A percentile compares a stretch with the other conserved stretches of the same genome.
Evolutionary conservation across 805 yeast species (phyloP).

Genomic region (Monosporozyma yasuniensis): DNA sequence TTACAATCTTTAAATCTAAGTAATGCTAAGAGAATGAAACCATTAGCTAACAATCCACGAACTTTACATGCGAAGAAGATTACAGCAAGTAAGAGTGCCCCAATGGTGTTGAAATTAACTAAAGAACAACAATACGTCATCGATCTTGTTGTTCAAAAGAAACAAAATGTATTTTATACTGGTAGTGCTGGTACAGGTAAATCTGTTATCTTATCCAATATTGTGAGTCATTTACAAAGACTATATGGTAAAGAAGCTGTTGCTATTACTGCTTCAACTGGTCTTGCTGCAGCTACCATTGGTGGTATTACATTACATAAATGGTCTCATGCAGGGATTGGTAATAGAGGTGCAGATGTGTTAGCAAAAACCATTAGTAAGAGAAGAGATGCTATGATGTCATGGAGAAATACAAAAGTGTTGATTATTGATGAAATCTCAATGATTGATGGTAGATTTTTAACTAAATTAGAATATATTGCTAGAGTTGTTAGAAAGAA

Average conservation of each 20-base stretch:
- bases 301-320: constrained; percentile 86
- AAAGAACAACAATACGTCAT: constrained; percentile 47
- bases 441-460: constrained; percentile 76
- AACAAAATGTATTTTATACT: constrained; percentile 57
- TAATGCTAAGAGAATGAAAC: constrained; percentile 15
- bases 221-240: constrained; percentile 45
- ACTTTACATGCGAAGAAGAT: background rate
- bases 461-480: constrained; percentile 64
- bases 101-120: constrained; percentile 20
- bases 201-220: constrained; percentile 54
- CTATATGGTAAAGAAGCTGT: constrained; percentile 43
- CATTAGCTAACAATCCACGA: constrained; percentile 1
- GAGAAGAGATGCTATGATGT: constrained; percentile 12
- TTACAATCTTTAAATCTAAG: constrained; percentile 15
- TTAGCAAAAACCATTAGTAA: constrained; percentile 28
- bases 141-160: constrained; percentile 41
- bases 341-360: constrained; percentile 40
- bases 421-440: constrained; percentile 88
- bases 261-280: constrained; percentile 92
- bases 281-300: constrained; percentile 88
- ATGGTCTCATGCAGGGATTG: constrained; percentile 81
- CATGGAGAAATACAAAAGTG: constrained; percentile 61
- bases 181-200: constrained; percentile 90
- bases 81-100: background rate
- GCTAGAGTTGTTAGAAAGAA: constrained; percentile 49